Percentiles rank a stretch among this genome's conserved stretches.
These are phyloP conservation scores for Fagus crenata DNA, from an alignment of 306 rosid species.

Conservation along the genomic window DNA sequence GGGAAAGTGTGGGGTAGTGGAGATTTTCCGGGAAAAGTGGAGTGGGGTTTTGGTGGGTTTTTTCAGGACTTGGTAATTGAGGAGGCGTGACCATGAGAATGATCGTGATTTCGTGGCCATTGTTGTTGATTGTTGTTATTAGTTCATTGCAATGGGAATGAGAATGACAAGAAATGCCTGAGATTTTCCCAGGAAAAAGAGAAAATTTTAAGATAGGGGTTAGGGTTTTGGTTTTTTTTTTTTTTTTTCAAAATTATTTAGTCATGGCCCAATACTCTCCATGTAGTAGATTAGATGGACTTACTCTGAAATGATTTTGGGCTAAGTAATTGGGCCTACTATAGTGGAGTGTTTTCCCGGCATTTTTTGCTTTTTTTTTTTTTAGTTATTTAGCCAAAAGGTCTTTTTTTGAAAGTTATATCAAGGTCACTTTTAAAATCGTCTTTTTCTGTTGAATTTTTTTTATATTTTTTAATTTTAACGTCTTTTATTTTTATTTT, in stretches of 20 bases:
- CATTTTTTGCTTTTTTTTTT: background rate
- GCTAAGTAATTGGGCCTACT: background rate
- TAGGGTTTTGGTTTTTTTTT: background rate
- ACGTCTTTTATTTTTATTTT: no score
- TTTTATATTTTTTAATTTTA: no score
- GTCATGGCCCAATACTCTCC: background rate
- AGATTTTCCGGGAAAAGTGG: constrained; percentile 23
- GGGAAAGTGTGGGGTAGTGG: constrained; percentile 21
- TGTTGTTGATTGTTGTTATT: background rate
- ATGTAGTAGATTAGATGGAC: background rate
- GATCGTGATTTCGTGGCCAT: constrained; percentile 39
- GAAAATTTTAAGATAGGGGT: background rate
- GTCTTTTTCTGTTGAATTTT: no score
- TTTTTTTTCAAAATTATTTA: no score
- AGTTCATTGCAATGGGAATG: constrained; percentile 1
- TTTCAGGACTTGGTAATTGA: constrained; percentile 35
- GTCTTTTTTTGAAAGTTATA: no score
- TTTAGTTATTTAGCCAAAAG: no score
- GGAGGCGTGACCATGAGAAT: constrained; percentile 47
- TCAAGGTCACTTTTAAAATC: no score
- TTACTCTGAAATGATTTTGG: background rate
- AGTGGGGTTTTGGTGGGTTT: constrained; percentile 31
- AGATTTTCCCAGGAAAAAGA: background rate
- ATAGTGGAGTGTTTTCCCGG: no score
- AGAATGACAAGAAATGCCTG: background rate